Evolutionary conservation across 371 early-diverging fungal species (phyloP), one percentile per base, ranked within the genome.

Genomic region (Catenaria anguillulae): DNA sequence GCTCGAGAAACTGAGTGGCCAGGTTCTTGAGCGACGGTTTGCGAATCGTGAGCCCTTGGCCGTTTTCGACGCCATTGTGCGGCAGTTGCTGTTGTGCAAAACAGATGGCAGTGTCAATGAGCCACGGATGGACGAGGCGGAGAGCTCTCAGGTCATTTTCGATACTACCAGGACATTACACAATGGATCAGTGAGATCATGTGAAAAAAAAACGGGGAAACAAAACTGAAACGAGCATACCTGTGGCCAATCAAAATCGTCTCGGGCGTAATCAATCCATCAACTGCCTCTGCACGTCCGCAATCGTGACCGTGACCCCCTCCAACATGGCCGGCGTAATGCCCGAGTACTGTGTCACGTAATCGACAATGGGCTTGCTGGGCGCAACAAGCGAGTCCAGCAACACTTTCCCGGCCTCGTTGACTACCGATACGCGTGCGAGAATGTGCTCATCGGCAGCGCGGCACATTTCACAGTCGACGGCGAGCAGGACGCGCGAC

Each of bases 391-490:
- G 63, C 65, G 86, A 83, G 69, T 90, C 91, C 59, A 85, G 61
- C 4, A 88, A 42, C 8, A 73, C 72, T 21, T 64, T 63, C 2
- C 78, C 75, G 42, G 75, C 55, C 26, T 74, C 71, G 63, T 78
- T 76, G 33, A 88, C 74, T 24, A 86, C 60, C 0, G 87, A 79
- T 10, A 87, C 75, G 66, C 91, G 83, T 2, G 88, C 82, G 52
- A 88, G 68, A 31, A 84, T 82, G 60, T 73, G 70, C 17, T 89
- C 89, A n/a, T 62, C 72, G 1, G 64, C 67, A n/a, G 87, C 86
- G 67, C 77, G 72, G 42, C 83, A 81, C 88, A 88, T 90, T 70
- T 90, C 90, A 77, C 89, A 88, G 76, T 90, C 90, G 34, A 87
- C 63, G 40, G 84, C 88, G 31, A 87, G 64, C 59, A 84, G 60